Base-by-base conservation (phyloP, 192 early-diverging fungal species). In the Umbelopsis sp. region DNA sequence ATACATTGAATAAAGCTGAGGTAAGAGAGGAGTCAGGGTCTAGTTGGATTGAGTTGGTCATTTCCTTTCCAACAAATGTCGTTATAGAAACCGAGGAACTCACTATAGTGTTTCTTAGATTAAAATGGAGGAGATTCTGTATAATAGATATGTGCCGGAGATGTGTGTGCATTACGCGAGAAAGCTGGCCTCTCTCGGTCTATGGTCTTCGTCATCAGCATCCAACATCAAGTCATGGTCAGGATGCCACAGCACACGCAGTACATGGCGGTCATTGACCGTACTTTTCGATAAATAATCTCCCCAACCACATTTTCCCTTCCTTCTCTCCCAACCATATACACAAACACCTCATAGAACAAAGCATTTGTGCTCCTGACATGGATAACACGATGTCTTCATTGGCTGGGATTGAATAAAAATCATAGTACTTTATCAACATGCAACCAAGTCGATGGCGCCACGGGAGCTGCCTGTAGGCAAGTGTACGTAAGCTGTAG, bases 61-160 rank as follows among this genome's bases (percentile, higher is more conserved):
- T n/a, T n/a, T n/a, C n/a, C n/a, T n/a, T n/a, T n/a, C n/a, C n/a
- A n/a, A n/a, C n/a, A n/a, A n/a, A n/a, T n/a, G n/a, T n/a, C n/a
- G n/a, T n/a, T n/a, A n/a, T n/a, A n/a, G n/a, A n/a, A n/a, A n/a
- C n/a, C n/a, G n/a, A n/a, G n/a, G n/a, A n/a, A n/a, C n/a, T n/a
- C n/a, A n/a, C n/a, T n/a, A n/a, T n/a, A n/a, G n/a, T n/a, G n/a
- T 26, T 9, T 62, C 4, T 1, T 4, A 62, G 83, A 80, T 77
- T 74, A 77, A 70, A 17, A 82, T 82, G 44, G 73, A 80, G 52
- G 74, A 71, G 36, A 75, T 79, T 1, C 62, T 85, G 51, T 82
- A 85, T 50, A 75, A 75, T 69, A 82, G 81, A 76, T 85, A 81
- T 62, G 75, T 79, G 52, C 77, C 78, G 17, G 83, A 85, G 50